Conservation (phyloP, 805 yeast species). For the Yarrowia porcina region DNA sequence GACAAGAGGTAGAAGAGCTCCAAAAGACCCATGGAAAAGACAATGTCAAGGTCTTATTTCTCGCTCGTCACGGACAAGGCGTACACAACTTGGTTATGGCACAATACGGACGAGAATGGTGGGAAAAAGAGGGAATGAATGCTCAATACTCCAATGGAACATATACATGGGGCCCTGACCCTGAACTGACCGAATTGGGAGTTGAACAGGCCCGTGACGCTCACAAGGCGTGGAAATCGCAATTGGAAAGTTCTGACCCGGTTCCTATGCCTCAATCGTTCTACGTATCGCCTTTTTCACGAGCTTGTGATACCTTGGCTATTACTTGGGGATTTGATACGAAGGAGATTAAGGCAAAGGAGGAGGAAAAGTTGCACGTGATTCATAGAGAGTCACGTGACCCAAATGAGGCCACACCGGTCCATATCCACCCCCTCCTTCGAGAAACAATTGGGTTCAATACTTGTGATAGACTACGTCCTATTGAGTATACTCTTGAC, state of each 20-base stretch:
- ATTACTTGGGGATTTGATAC: slow-evolving; percentile 43
- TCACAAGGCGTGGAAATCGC: slow-evolving; percentile 42
- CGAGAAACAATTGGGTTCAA: slow-evolving; percentile 52
- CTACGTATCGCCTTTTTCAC: slow-evolving; percentile 51
- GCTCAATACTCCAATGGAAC: slow-evolving; percentile 27
- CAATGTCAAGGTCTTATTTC: slow-evolving; percentile 46
- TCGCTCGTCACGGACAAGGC: slow-evolving; percentile 57
- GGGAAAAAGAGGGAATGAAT: slow-evolving; percentile 40
- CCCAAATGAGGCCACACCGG: background rate
- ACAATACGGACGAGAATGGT: slow-evolving; percentile 46
- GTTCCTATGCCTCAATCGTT: slow-evolving; percentile 42
- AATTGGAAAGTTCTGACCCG: slow-evolving; percentile 35
- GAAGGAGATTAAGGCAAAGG: background rate
- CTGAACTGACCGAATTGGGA: slow-evolving; percentile 49
- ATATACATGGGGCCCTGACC: slow-evolving; percentile 47
- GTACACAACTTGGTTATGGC: slow-evolving; percentile 49
- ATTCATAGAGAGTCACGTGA: background rate
- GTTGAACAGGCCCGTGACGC: slow-evolving; percentile 47
- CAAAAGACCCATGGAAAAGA: slow-evolving; percentile 33
- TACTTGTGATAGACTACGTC: slow-evolving; percentile 48
- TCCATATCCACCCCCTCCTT: slow-evolving; percentile 30
- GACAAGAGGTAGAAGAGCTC: slow-evolving; percentile 39
- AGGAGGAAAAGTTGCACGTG: background rate
- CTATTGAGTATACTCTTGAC: slow-evolving; percentile 41
- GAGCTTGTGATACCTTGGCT: slow-evolving; percentile 50